A percentile compares a stretch with the other conserved stretches of the same genome.
phyloP scores from a whole-genome alignment of 176 grass and related monocot species.

The Triticum dicoccoides region DNA sequence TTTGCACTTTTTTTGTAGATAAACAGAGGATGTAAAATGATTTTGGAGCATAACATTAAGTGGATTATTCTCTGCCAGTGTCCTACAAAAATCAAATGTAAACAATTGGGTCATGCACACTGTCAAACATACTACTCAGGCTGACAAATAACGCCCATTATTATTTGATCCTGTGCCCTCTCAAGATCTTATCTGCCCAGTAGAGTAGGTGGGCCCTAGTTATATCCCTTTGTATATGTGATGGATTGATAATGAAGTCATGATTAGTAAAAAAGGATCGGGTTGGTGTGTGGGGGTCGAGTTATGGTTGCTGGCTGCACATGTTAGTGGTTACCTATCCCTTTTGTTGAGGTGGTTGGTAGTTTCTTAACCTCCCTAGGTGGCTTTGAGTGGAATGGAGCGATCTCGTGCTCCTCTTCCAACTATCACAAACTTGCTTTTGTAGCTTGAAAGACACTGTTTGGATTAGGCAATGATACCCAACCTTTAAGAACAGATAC shows the following conservation, averaged over 20 bases:
- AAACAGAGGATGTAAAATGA: not conserved
- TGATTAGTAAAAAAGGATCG: slow-evolving; percentile 14
- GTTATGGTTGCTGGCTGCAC: slow-evolving; percentile 25
- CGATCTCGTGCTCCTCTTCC: slow-evolving; percentile 7
- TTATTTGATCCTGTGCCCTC: not conserved
- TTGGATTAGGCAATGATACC: slow-evolving; percentile 8
- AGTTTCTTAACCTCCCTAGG: slow-evolving; percentile 26
- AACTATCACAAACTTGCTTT: slow-evolving; percentile 7
- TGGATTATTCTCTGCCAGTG: not conserved
- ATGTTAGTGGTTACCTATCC: not conserved
- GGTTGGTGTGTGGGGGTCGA: slow-evolving; percentile 21
- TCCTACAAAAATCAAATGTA: not conserved
- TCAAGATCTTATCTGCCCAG: slow-evolving; percentile 9
- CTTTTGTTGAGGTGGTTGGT: slow-evolving; percentile 1
- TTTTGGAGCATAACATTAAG: not conserved
- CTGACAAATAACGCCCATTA: not conserved
- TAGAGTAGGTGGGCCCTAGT: not conserved
- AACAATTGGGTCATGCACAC: not conserved
- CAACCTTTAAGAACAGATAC: not conserved
- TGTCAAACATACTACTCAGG: not conserved
- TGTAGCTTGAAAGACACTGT: slow-evolving; percentile 32
- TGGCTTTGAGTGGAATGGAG: slow-evolving; percentile 26
- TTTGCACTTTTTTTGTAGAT: slow-evolving; percentile 18
- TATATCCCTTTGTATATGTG: not conserved
- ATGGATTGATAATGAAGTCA: slow-evolving; percentile 30